A percentile compares a stretch with the other conserved stretches of the same genome.
Conservation (phyloP, 352 stramenopile species). For the Globisporangium nodosum region DNA sequence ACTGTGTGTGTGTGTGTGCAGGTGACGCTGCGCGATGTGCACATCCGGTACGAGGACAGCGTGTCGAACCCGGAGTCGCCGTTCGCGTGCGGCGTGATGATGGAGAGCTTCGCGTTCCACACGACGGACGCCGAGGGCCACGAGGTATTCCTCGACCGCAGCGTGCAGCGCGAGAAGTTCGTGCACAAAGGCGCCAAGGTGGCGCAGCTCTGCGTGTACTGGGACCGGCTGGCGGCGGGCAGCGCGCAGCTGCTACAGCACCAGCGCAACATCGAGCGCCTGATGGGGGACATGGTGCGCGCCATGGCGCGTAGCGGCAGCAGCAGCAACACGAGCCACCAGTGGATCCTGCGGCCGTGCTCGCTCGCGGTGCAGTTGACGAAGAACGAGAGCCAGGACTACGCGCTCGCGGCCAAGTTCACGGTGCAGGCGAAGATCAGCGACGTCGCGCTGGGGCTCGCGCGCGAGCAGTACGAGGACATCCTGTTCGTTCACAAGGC, state of each 20-base stretch:
- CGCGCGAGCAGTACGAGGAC: slow-evolving; percentile 78
- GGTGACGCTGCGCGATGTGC: slow-evolving; percentile 64
- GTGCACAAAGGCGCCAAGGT: slow-evolving; percentile 62
- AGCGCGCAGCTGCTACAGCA: slow-evolving; percentile 31
- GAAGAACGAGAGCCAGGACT: slow-evolving; percentile 77
- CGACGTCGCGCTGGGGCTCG: slow-evolving; percentile 43
- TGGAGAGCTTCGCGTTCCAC: slow-evolving; percentile 61
- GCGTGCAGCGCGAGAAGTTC: slow-evolving; percentile 27
- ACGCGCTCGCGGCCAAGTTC: slow-evolving; percentile 60
- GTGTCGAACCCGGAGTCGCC: slow-evolving; percentile 52
- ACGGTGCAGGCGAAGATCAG: slow-evolving; percentile 48
- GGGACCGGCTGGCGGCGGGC: slow-evolving; percentile 40
- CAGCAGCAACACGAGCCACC: background rate
- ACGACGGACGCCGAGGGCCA: slow-evolving; percentile 63
- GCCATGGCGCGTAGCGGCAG: slow-evolving; percentile 13
- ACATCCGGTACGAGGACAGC: slow-evolving; percentile 74
- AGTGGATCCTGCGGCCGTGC: slow-evolving; percentile 52
- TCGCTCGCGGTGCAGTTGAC: slow-evolving; percentile 56
- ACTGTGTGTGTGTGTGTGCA: background rate
- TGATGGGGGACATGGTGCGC: slow-evolving; percentile 54
- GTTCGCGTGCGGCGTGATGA: slow-evolving; percentile 69
- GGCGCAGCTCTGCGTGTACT: slow-evolving; percentile 51
- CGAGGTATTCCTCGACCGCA: slow-evolving; percentile 68
- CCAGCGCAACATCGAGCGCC: slow-evolving; percentile 21
- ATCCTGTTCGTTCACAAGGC: slow-evolving; percentile 67